Evolutionary conservation across 2,329 filamentous ascomycete species (phyloP).

Genomic region (Cucurbitaria berberidis): DNA sequence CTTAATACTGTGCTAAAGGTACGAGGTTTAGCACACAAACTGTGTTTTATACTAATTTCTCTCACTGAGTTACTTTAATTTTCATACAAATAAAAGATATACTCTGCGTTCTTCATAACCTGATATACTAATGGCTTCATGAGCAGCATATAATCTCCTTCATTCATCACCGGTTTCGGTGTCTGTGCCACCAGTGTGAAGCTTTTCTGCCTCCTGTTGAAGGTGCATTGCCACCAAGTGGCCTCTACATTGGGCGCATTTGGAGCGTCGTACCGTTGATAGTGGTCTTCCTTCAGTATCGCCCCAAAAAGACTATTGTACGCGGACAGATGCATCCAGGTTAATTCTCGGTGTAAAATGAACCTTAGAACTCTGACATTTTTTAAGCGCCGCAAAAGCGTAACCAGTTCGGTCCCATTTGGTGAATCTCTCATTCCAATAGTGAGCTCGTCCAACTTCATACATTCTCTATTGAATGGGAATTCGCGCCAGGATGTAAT

Average conservation of each 20-base stretch:
- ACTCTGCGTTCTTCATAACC: conserved; percentile 25
- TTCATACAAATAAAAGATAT: too few species aligned
- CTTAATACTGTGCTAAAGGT: too few species aligned
- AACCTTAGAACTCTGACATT: conserved; percentile 45
- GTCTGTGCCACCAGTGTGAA: conserved; percentile 39
- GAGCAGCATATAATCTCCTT: conserved; percentile 47
- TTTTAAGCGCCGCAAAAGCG: conserved; percentile 41
- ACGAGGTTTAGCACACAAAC: too few species aligned
- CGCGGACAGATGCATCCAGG: neutral
- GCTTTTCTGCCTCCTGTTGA: conserved; percentile 32
- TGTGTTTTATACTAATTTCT: too few species aligned
- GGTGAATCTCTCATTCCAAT: conserved; percentile 42
- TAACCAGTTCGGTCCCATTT: conserved; percentile 42
- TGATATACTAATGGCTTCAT: conserved; percentile 47
- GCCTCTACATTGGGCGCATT: conserved; percentile 35
- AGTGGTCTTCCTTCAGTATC: conserved; percentile 51
- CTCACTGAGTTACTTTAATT: too few species aligned
- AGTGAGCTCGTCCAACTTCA: conserved; percentile 41
- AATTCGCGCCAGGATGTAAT: conserved; percentile 39
- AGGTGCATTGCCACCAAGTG: conserved; percentile 51
- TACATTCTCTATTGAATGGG: conserved; percentile 39
- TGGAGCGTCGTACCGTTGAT: conserved; percentile 46
- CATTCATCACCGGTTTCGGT: conserved; percentile 37
- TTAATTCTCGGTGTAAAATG: conserved; percentile 29
- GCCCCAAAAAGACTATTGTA: conserved; percentile 48